Percentiles rank a stretch among this genome's conserved stretches.
Evolutionary conservation across 352 stramenopile genomes (phyloP).

Genomic region (Phytophthora brassicae): DNA sequence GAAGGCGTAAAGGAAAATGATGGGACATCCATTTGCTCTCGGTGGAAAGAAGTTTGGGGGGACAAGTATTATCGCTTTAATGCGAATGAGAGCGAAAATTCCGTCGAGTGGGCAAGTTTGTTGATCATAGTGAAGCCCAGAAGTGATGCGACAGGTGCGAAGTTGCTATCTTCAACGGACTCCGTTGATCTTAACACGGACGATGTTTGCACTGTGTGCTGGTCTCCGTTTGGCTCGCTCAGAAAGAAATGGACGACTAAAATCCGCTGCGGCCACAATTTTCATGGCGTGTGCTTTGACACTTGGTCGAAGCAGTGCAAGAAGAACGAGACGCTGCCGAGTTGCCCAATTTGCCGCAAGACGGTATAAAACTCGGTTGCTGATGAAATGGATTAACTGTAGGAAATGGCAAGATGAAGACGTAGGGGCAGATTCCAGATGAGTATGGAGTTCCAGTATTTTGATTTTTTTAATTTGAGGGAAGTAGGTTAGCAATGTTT

Average conservation of each 20-base stretch:
- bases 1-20: constrained; percentile 22
- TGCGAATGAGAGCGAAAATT: constrained; percentile 17
- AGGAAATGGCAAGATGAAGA: not conserved
- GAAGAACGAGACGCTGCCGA: not conserved
- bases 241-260: not conserved
- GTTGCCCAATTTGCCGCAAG: constrained; percentile 6
- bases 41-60: constrained; percentile 15
- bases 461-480: too few species aligned
- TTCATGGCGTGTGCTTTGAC: not conserved
- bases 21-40: constrained; percentile 20
- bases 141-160: not conserved
- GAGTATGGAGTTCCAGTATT: not conserved
- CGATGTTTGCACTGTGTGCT: constrained; percentile 4
- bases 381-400: not conserved
- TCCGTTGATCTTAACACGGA: not conserved
- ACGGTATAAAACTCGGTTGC: not conserved
- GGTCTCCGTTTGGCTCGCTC: not conserved
- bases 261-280: constrained; percentile 17
- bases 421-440: not conserved
- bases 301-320: constrained; percentile 13
- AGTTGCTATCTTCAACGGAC: not conserved
- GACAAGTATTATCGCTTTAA: constrained; percentile 27
- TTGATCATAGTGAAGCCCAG: constrained; percentile 14
- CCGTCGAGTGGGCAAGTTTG: constrained; percentile 19
- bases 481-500: too few species aligned